These are phyloP conservation scores for Pythium chondricola DNA, from an alignment of 352 stramenopile genomes.

Conservation along the genomic window DNA sequence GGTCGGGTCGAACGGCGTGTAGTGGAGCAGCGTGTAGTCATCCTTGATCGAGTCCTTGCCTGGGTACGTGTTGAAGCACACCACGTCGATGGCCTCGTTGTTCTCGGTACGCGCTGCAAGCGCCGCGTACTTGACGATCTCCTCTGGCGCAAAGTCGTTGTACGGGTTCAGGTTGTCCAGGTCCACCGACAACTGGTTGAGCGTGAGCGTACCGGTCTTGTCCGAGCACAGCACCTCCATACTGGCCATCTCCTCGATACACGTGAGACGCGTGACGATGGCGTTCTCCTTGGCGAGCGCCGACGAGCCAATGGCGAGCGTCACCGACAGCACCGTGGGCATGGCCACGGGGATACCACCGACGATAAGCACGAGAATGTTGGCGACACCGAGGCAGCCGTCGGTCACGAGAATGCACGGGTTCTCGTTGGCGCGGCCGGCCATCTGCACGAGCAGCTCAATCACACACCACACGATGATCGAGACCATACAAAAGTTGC, in stretches of 20 bases:
- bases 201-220: constrained; percentile 92
- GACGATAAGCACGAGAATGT: constrained; percentile 87
- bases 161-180: constrained; percentile 76
- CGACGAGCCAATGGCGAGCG: constrained; percentile 88
- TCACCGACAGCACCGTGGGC: constrained; percentile 89
- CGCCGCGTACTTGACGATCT: constrained; percentile 60
- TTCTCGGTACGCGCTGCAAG: constrained; percentile 65
- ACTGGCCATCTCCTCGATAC: constrained; percentile 89
- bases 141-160: constrained; percentile 47
- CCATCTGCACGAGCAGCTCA: constrained; percentile 83
- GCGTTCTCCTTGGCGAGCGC: constrained; percentile 86
- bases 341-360: constrained; percentile 92
- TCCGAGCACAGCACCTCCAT: constrained; percentile 94
- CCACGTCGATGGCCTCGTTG: constrained; percentile 69
- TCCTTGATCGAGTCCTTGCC: constrained; percentile 76
- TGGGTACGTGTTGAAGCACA: constrained; percentile 73
- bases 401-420: constrained; percentile 81
- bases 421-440: constrained; percentile 54
- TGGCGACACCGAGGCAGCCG: constrained; percentile 57
- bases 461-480: constrained; percentile 85
- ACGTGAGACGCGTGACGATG: constrained; percentile 89
- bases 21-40: constrained; percentile 70
- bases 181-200: constrained; percentile 95
- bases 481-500: constrained; percentile 86
- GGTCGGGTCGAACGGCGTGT: constrained; percentile 79